Evolutionary conservation across 1,284 basidiomycete species (phyloP).

Genomic region (Irpex sp.): DNA sequence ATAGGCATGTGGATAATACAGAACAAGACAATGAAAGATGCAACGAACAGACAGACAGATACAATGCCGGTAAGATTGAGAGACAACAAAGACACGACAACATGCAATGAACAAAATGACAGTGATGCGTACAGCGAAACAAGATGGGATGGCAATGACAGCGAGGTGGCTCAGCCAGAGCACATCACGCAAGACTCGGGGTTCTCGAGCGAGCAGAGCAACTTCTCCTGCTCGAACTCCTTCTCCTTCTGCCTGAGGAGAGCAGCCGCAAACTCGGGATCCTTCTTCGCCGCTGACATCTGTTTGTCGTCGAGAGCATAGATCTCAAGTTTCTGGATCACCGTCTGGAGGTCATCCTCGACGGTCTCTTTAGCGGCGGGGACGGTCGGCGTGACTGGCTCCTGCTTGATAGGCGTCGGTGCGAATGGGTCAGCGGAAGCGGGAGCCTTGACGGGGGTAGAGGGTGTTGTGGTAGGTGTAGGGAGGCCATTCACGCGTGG

Average conservation of each 20-base stretch:
- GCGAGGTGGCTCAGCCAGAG: slow-evolving; percentile 50
- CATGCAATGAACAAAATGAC: background rate
- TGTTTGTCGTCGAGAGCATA: slow-evolving; percentile 39
- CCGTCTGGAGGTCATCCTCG: slow-evolving; percentile 13
- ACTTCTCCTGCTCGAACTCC: slow-evolving; percentile 79
- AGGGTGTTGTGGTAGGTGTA: slow-evolving; percentile 17
- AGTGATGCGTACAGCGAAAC: background rate
- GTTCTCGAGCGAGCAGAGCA: slow-evolving; percentile 85
- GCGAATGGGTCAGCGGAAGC: background rate
- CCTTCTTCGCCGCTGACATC: slow-evolving; percentile 52
- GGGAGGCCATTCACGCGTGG: slow-evolving; percentile 6
- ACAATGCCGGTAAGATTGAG: background rate
- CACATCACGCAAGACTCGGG: slow-evolving; percentile 88
- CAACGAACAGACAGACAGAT: background rate
- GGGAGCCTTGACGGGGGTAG: slow-evolving; percentile 18
- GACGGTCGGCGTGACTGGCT: slow-evolving; percentile 19
- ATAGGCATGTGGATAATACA: background rate
- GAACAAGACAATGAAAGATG: background rate
- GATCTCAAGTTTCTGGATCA: slow-evolving; percentile 12
- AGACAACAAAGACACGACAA: background rate
- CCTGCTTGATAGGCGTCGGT: slow-evolving; percentile 21
- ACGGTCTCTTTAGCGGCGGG: slow-evolving; percentile 8
- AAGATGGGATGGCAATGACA: background rate
- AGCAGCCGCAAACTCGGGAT: slow-evolving; percentile 84
- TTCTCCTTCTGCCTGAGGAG: slow-evolving; percentile 67